Percentiles rank a stretch among this genome's conserved stretches.
Evolutionary conservation across 179 eudicot species (phyloP).

Genomic region (Gypsophila paniculata): DNA sequence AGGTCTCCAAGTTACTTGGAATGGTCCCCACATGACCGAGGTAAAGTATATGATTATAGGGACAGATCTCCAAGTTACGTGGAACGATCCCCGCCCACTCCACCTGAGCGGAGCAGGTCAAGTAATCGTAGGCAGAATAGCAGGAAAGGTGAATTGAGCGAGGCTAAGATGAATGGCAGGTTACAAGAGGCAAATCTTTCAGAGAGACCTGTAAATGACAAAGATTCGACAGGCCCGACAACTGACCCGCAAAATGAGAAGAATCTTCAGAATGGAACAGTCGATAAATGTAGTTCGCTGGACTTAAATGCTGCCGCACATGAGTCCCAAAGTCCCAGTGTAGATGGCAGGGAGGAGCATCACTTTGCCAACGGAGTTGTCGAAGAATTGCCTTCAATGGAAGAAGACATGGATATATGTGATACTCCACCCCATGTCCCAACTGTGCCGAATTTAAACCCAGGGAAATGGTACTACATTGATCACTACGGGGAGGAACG

Average conservation of each 20-base stretch:
- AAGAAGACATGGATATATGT: conserved; percentile 98
- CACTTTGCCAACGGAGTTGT: conserved; percentile 33
- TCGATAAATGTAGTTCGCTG: conserved; percentile 29
- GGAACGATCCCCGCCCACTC: conserved; percentile 38
- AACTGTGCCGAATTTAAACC: conserved; percentile 33
- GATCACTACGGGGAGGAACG: conserved; percentile 72
- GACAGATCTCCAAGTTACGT: conserved; percentile 42
- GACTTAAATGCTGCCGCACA: conserved; percentile 33
- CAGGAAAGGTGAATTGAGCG: conserved; percentile 45
- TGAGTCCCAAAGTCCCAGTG: conserved; percentile 30
- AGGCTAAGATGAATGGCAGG: conserved; percentile 42
- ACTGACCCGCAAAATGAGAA: conserved; percentile 41
- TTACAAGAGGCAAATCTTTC: conserved; percentile 42
- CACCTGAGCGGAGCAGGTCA: conserved; percentile 43
- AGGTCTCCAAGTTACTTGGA: conserved; percentile 46
- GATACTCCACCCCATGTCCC: conserved; percentile 92
- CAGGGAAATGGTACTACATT: conserved; percentile 82
- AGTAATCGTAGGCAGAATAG: conserved; percentile 35
- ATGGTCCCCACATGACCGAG: conserved; percentile 46
- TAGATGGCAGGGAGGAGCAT: conserved; percentile 31
- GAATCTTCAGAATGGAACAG: conserved; percentile 32
- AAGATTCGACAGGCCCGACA: conserved; percentile 25
- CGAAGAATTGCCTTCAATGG: conserved; percentile 84
- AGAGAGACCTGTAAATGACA: conserved; percentile 36
- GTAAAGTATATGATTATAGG: conserved; percentile 43